Evolutionary conservation across 805 yeast genomes (phyloP), one percentile per base, ranked within the genome.

Genomic region (Candida taoyuanica): DNA sequence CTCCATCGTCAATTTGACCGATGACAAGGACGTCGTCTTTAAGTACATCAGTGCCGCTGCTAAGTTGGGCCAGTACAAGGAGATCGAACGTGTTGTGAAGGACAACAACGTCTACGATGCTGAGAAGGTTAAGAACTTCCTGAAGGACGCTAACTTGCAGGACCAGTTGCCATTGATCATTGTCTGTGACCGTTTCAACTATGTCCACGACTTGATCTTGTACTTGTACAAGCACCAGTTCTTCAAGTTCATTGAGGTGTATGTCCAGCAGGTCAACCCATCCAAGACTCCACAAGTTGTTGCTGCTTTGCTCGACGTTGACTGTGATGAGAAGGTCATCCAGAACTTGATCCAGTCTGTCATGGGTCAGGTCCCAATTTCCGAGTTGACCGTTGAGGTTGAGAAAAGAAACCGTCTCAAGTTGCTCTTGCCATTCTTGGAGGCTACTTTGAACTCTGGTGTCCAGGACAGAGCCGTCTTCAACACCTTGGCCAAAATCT

Each of bases 251-350:
- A 93, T 93, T 64, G 98, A 93, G 68, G 95, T 93, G 34, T 93
- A 91, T 57, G 98, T 93, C 40, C 98, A 93, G 69, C 95, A 88
- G 60, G 98, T 93, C 36, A 93, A 93, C 66, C 96, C 98, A 37
- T 71, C 94, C 7, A 86, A 85, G 61, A 86, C 99, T 14, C 95
- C 98, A 6, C 95, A 89, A 64, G 99, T 93, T 47, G 76, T 93
- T 56, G 98, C 96, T 45, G 98, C 95, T 32, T 73, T 93, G 56
- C 71, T 93, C 50, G 99, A 93, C 61, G 98, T 93, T 51, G 99
- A 93, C 64, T 89, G 97, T 67, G 98, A 93, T 52, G 98, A 93
- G 64, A 64, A 67, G 40, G 82, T 87, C 52, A 87, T 93, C 60
- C 83, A 86, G 68, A 73, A 76, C 38, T 70, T 93, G 55, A 73